Evolutionary conservation across 805 yeast species (phyloP), one percentile per base, ranked within the genome.

Genomic region (Ogataea pilisensis): DNA sequence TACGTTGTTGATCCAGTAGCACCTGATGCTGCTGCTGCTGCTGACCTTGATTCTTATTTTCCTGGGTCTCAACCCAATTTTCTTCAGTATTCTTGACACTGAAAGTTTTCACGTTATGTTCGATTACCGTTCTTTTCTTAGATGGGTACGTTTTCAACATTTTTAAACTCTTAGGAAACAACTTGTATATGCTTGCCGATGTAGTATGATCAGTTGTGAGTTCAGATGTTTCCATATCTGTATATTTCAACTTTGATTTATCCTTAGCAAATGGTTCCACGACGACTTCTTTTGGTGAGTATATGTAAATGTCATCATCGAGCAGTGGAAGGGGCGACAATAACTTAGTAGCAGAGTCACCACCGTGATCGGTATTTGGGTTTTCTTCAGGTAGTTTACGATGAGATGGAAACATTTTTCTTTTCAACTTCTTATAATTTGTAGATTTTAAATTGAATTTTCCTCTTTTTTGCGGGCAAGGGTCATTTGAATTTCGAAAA

Each of bases 211-310:
- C 26, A 19, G 13, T 13, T 11, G 12, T 12, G 32, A 30, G 17
- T 27, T 18, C 11, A 27, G 30, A 8, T 7, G 26, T 22, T 11
- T 7, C 9, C 9, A 11, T 8, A 11, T 8, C 11, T 8, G 26
- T 11, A 11, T 22, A 8, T 11, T 22, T 22, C 26, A 13, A 13
- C 5, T 14, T 27, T 27, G 29, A 27, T 9, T 17, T 18, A 5
- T 17, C 16, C 18, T 34, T 34, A 4, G 34, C 12, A 4, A 37
- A 25, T 7, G 49, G 58, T 37, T 67, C 72, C 37, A 69, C 63
- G 1, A 64, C 62, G 2, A 71, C 69, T 38, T 70, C 69, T 36
- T 61, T 68, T 13, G 70, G 68, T 0, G 69, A 58, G 44, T 72
- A 72, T 0, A 71, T 58, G 49, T 64, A 71, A 12, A 70, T 68